Base-by-base conservation (phyloP, 345 rosid species). In the Citrus maxima region DNA sequence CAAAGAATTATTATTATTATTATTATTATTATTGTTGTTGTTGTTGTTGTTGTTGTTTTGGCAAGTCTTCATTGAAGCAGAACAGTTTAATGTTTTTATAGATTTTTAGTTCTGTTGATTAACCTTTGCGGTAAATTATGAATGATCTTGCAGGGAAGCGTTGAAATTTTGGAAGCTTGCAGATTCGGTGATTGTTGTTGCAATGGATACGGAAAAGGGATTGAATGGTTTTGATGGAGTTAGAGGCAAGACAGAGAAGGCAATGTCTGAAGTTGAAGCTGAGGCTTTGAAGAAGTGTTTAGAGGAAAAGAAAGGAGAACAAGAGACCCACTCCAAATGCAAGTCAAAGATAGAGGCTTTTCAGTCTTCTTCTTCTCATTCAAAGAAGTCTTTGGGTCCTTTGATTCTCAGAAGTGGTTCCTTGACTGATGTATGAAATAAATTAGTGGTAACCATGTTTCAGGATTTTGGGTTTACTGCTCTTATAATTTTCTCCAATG, bases 261-360 rank as follows among this genome's bases (percentile, higher is more conserved):
- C 27, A 55, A 30, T 60, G 54, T 35, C 87, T 58, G 54, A 63
- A 56, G 74, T 28, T 60, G 79, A 70, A 70, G 73, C 77, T 8
- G 78, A 78, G 74, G 86, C 73, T 61, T 64, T 82, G 19, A 81
- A 76, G 72, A 84, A 82, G 65, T 86, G 88, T 73, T 79, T 86
- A 83, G 83, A 85, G 59, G 83, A 82, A 64, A 84, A 80, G 75
- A 76, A 85, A 61, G 83, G 80, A 7, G 89, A 88, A 59, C 69
- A 59, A 35, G 63, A 74, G 22, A 64, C 30, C 21, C 32, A 46
- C 7, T 4, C 59, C 72, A 86, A 80, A 66, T 86, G 91, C 87
- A 82, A 86, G 77, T 73, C 84, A 24, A 85, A 76, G 81, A 10
- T 86, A 49, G 83, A 80, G 76, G 84, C 87, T 58, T 80, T 83